Evolutionary conservation across 2,329 filamentous ascomycete species (phyloP).

Genomic region (Acephala macrosclerotiorum): DNA sequence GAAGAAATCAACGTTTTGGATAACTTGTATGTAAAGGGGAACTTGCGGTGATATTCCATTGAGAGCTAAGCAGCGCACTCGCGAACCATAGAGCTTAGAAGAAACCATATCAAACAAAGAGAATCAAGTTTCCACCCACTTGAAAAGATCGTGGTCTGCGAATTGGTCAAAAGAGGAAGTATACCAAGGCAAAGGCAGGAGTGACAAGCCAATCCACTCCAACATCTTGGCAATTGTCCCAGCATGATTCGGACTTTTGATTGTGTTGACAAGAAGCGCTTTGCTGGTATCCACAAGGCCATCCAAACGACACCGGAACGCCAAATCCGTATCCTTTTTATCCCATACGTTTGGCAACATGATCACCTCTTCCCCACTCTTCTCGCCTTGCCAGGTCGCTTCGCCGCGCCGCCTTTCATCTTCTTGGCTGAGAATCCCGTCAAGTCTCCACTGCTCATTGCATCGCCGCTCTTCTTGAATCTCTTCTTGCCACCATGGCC

Average conservation of each 20-base stretch:
- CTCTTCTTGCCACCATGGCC: constrained; percentile 97
- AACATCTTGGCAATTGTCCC: not conserved
- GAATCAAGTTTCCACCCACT: too few relatives aligned
- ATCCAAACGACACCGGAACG: constrained; percentile 7
- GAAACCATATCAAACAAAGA: too few relatives aligned
- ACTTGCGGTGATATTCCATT: too few relatives aligned
- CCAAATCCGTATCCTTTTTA: constrained; percentile 19
- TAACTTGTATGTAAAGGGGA: too few relatives aligned
- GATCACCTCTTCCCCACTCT: constrained; percentile 43
- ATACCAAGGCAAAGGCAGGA: too few relatives aligned
- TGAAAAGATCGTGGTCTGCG: too few relatives aligned
- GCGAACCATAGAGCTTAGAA: too few relatives aligned
- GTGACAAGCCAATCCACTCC: too few relatives aligned
- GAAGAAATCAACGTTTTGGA: too few relatives aligned
- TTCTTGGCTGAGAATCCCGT: constrained; percentile 81
- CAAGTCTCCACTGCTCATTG: constrained; percentile 80
- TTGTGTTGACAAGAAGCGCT: not conserved
- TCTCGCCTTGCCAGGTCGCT: constrained; percentile 57
- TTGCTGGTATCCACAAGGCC: constrained; percentile 5
- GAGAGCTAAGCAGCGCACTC: too few relatives aligned
- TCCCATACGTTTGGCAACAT: not conserved
- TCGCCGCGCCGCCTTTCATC: constrained; percentile 74
- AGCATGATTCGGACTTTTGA: not conserved
- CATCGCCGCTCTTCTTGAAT: constrained; percentile 89
- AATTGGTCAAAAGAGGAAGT: too few relatives aligned